Base-by-base conservation (phyloP, 2,329 filamentous ascomycete species). In the Xylaria hypoxylon region DNA sequence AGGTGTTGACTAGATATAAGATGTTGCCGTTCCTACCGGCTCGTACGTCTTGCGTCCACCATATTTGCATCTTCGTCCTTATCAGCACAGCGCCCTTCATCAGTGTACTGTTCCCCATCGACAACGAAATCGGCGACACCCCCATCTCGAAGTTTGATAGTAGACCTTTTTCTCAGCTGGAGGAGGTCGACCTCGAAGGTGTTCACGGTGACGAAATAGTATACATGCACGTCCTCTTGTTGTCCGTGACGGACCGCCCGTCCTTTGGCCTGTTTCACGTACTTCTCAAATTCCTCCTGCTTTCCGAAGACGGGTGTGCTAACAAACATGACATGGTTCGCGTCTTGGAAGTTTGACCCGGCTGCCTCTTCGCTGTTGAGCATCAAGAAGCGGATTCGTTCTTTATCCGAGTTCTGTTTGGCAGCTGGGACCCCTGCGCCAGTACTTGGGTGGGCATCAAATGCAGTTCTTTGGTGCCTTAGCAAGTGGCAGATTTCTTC, bases 241-340 rank as follows among this genome's bases (percentile, higher is more conserved):
- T 84, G 82, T 5, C 80, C 80, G n/a, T 75, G 72, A 2, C 82
- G 79, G 28, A 80, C 67, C 59, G 75, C 79, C 1, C 82, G 75
- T 0, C 81, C 82, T 53, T 71, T 73, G 1, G 81, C 81, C 70
- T 84, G 82, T 38, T 75, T 72, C 69, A 82, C 78, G 51, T 76
- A 77, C 51, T 75, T 73, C 8, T 78, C 72, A 53, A 77, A 81
- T 4, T 75, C 71, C 5, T 76, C 72, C 57, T 77, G 73, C 53
- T 78, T 72, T 5, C 68, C 67, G 22, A 75, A 77, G 15, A 78
- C 53, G 5, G 77, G 74, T 0, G 81, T 79, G 5, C 74, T 78
- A 0, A 77, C 74, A 58, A 83, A 82, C 47, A 84, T 75, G 55
- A 83, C 72, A 59, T 83, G 81, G 61, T 80, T 82, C 0, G 81